These are phyloP conservation scores for Myxozyma udenii DNA, from an alignment of 805 yeast genomes.

Conservation along the genomic window DNA sequence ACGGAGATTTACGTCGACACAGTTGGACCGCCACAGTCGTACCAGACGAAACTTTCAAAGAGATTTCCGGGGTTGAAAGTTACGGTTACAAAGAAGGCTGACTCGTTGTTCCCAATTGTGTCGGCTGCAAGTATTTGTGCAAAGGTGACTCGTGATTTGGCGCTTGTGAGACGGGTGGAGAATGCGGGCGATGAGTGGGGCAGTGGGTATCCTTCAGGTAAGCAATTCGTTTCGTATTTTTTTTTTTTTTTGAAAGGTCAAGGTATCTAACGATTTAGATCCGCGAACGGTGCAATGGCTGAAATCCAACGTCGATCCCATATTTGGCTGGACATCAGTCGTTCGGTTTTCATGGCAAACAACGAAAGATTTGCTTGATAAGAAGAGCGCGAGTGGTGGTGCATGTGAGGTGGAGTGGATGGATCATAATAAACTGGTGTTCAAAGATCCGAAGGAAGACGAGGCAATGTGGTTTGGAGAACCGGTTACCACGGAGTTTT, in stretches of 20 bases:
- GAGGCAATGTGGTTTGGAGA: constrained; percentile 14
- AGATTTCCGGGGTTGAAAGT: constrained; percentile 68
- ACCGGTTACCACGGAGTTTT: constrained; percentile 13
- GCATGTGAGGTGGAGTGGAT: constrained; percentile 19
- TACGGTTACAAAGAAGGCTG: constrained; percentile 92
- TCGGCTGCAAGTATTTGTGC: constrained; percentile 95
- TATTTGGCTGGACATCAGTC: constrained; percentile 82
- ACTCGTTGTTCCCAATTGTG: constrained; percentile 85
- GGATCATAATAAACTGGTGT: constrained; percentile 11
- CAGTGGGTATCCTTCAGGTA: constrained; percentile 80
- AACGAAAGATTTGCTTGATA: constrained; percentile 61
- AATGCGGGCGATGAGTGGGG: constrained; percentile 51
- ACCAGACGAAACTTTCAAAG: constrained; percentile 67
- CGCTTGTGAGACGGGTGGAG: constrained; percentile 40
- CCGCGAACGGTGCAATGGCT: constrained; percentile 84
- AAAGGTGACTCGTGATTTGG: constrained; percentile 86
- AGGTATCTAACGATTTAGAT: constrained; percentile 43
- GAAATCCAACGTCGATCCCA: constrained; percentile 54
- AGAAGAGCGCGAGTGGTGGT: constrained; percentile 1
- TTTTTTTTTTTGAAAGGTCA: neutral
- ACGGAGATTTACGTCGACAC: constrained; percentile 85
- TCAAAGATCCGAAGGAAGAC: constrained; percentile 2
- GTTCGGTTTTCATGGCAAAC: constrained; percentile 95
- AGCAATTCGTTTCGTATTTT: neutral
- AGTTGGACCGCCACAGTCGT: constrained; percentile 89